Evolutionary conservation across 306 rosid species (phyloP), one percentile per base, ranked within the genome.

Genomic region (Quercus aquifolioides): DNA sequence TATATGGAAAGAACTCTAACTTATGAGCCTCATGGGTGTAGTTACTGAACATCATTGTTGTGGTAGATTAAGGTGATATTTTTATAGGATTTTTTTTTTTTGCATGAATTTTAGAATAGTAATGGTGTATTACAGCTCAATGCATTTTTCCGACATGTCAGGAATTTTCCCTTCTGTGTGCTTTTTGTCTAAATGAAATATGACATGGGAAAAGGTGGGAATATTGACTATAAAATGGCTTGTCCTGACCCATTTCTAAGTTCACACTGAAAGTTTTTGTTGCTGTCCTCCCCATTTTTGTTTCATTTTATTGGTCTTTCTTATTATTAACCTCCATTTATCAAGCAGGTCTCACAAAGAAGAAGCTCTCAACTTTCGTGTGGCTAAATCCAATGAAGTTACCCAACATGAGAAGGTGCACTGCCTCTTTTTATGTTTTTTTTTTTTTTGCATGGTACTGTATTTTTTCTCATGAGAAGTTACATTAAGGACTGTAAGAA

Each of bases 291-390:
- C n/a, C 19, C 28, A 20, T 20, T 46, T 43, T 23, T 7, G 60
- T 63, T 54, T 55, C 17, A 14, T 56, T 46, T 21, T 17, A 35
- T 13, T 65, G 25, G 55, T 2, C 6, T 31, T 58, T 21, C 73
- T 74, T 67, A 60, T 80, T 52, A 8, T 41, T 65, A 54, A 68
- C 71, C 10, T 78, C 69, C 46, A 35, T 52, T 52, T 59, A 46
- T 71, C 19, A 60, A 78, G 74, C 88, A 94, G 97, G 87, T 74
- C 49, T 85, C 97, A 94, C 80, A 92, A 91, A 80, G 97, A 94
- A 83, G 98, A 91, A 84, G 98, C 94, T 78, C 91, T 94, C 73
- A 71, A 78, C 73, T 94, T 88, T 80, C 97, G 97, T 76, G 79
- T 82, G 74, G 80, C 87, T 57, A 94, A 92, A 87, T 69, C 91